Percentiles rank a stretch among this genome's conserved stretches.
phyloP scores from a whole-genome alignment of 1,139 yeast genomes.

The Geotrichum cucujoidarum region DNA sequence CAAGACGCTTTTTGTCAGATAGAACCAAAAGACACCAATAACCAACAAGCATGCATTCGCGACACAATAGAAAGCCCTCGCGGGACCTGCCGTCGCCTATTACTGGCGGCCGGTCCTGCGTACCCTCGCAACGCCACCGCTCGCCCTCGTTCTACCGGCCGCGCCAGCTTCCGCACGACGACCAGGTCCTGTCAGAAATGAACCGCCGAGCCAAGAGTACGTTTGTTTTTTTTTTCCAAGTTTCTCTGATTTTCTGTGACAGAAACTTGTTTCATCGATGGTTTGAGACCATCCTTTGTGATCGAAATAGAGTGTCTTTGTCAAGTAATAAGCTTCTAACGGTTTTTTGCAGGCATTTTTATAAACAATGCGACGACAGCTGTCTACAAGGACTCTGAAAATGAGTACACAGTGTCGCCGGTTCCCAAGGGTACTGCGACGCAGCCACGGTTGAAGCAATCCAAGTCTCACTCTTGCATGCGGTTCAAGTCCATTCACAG shows the following conservation, averaged over 20 bases:
- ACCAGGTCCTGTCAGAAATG: conserved; percentile 5
- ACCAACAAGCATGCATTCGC: neutral
- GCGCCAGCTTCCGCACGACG: neutral
- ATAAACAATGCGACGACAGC: too few species aligned
- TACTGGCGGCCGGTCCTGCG: neutral
- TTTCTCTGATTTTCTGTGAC: neutral
- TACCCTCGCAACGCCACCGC: too few species aligned
- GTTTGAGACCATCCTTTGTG: neutral
- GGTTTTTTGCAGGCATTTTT: too few species aligned
- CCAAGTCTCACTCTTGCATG: too few species aligned
- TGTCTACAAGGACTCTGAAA: too few species aligned
- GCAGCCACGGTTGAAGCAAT: too few species aligned
- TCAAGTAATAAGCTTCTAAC: neutral
- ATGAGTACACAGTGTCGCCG: too few species aligned
- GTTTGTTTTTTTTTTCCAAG: neutral
- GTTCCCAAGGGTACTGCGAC: too few species aligned
- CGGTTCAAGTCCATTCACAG: too few species aligned
- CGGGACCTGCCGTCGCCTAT: neutral
- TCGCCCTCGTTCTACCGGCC: neutral
- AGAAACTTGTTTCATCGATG: too few species aligned
- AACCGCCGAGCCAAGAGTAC: conserved; percentile 6
- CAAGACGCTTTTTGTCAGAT: too few species aligned
- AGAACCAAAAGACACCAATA: too few species aligned
- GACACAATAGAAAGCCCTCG: neutral
- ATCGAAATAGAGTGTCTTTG: neutral